Conservation (phyloP, 176 grass and related monocot species). For the Eleusine indica region DNA sequence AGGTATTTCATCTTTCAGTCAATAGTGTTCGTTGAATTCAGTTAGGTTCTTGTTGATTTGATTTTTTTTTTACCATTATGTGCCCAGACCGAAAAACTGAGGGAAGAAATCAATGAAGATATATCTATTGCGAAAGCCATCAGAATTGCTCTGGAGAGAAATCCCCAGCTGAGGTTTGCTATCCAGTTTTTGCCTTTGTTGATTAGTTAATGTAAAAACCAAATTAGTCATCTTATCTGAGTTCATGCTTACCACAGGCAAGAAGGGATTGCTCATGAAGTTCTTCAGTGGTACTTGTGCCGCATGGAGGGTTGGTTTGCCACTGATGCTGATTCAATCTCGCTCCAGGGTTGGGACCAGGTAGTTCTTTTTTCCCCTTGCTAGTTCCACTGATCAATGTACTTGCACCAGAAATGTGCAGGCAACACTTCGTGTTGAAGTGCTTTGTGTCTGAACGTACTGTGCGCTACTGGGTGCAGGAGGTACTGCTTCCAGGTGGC, state of each 20-base stretch:
- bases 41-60: neutral
- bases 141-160: constrained; percentile 70
- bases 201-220: neutral
- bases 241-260: constrained; percentile 54
- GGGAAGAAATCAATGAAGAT: constrained; percentile 68
- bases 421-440: neutral
- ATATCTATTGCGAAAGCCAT: constrained; percentile 95
- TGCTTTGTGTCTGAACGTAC: constrained; percentile 25
- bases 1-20: constrained; percentile 51
- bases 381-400: neutral
- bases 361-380: constrained; percentile 21
- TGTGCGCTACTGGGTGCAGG: constrained; percentile 52
- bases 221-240: constrained; percentile 16
- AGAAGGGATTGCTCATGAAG: constrained; percentile 88
- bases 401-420: neutral
- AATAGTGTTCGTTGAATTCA: neutral
- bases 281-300: constrained; percentile 96
- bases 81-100: constrained; percentile 77
- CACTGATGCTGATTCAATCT: constrained; percentile 87
- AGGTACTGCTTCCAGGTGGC: constrained; percentile 93
- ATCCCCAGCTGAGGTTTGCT: constrained; percentile 75
- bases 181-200: constrained; percentile 19
- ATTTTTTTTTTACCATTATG: neutral
- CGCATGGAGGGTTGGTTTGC: constrained; percentile 99
- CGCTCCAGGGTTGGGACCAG: constrained; percentile 87